Conservation (phyloP, 2,329 filamentous ascomycete species). For the Mycosphaerella arachidis region DNA sequence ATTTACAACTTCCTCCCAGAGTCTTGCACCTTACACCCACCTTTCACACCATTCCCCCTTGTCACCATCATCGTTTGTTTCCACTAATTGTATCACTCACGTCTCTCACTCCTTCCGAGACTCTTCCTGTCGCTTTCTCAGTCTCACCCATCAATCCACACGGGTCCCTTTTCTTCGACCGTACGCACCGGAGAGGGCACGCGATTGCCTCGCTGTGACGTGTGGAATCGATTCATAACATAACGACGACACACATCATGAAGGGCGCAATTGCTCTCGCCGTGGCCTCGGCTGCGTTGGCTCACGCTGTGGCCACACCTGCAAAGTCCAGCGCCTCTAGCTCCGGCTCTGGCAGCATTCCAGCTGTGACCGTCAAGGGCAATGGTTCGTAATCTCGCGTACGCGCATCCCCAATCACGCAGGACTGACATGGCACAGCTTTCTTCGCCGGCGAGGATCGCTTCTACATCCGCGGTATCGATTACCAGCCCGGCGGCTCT, state of each 20-base stretch:
- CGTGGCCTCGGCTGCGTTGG: conserved; percentile 44
- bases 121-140: neutral
- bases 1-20: neutral
- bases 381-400: conserved; percentile 46
- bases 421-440: conserved; percentile 38
- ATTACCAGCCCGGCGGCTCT: conserved; percentile 53
- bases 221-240: neutral
- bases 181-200: neutral
- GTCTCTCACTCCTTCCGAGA: neutral
- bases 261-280: conserved; percentile 48
- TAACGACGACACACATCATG: conserved; percentile 40
- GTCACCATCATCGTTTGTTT: neutral
- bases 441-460: conserved; percentile 60
- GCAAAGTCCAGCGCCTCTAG: conserved; percentile 33
- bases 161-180: neutral
- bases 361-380: conserved; percentile 58
- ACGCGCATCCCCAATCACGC: neutral
- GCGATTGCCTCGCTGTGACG: neutral
- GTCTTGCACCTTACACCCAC: neutral
- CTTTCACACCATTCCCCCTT: neutral
- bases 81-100: neutral
- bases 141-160: neutral
- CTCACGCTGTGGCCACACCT: conserved; percentile 42
- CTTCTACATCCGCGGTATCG: conserved; percentile 59
- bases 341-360: conserved; percentile 44